These are phyloP conservation scores for Arbutus unedo DNA, from an alignment of 148 eudicot genomes.

Conservation along the genomic window DNA sequence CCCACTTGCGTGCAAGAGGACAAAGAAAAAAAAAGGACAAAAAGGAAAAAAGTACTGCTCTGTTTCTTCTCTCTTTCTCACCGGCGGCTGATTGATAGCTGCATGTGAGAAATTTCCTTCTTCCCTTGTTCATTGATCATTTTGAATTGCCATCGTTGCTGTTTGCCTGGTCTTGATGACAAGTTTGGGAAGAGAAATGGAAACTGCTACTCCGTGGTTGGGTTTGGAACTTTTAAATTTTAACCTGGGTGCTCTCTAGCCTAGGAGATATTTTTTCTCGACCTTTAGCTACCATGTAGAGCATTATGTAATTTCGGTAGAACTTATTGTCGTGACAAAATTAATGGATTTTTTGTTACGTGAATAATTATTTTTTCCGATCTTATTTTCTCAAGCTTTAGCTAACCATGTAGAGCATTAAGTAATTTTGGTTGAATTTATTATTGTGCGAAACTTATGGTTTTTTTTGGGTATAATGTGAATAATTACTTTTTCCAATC, in stretches of 20 bases:
- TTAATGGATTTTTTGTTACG: neutral
- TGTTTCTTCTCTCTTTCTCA: neutral
- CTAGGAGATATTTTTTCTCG: neutral
- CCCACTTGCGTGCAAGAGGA: no score
- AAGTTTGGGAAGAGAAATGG: neutral
- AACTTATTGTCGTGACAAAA: neutral
- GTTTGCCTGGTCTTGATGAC: neutral
- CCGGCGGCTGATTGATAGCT: constrained; percentile 4
- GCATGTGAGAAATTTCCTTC: neutral
- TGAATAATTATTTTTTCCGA: neutral
- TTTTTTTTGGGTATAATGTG: neutral
- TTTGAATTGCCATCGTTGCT: neutral
- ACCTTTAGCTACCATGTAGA: neutral
- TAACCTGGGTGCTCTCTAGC: neutral
- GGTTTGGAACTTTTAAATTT: neutral
- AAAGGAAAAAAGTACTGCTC: neutral
- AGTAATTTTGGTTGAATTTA: neutral
- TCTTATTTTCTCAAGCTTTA: neutral
- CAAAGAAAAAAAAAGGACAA: no score
- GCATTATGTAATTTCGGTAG: neutral
- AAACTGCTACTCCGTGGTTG: neutral
- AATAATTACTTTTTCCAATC: neutral
- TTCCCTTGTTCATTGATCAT: neutral
- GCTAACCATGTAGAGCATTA: neutral
- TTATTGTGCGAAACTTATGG: neutral